phyloP scores from a whole-genome alignment of 768 basidiomycete genomes.

The Lentinula detonsa region DNA sequence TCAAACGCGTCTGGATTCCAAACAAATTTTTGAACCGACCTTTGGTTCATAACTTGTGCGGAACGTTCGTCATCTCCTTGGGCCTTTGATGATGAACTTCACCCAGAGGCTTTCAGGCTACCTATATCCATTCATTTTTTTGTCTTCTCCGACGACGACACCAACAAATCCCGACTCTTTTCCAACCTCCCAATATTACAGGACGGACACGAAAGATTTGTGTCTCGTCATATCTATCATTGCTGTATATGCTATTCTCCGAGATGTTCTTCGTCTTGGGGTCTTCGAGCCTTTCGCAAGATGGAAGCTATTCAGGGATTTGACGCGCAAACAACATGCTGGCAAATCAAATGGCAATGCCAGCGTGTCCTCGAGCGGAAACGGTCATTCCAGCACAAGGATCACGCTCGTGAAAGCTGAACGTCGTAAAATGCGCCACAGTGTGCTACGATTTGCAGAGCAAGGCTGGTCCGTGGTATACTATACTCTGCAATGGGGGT shows the following conservation, averaged over 20 bases:
- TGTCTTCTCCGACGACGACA: constrained; percentile 60
- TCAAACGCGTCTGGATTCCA: background rate
- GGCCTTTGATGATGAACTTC: background rate
- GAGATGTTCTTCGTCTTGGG: constrained; percentile 70
- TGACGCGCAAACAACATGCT: constrained; percentile 18
- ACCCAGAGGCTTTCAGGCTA: constrained; percentile 38
- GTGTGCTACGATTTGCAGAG: constrained; percentile 85
- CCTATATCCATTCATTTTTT: constrained; percentile 62
- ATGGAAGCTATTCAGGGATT: constrained; percentile 61
- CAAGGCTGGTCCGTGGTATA: constrained; percentile 91
- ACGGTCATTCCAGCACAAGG: constrained; percentile 9
- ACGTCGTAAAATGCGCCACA: constrained; percentile 57
- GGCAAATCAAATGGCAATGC: constrained; percentile 21
- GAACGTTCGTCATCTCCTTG: background rate
- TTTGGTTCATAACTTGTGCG: background rate
- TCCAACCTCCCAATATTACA: constrained; percentile 63
- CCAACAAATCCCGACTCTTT: constrained; percentile 68
- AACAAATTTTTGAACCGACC: background rate
- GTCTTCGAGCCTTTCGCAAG: constrained; percentile 78
- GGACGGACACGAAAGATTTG: constrained; percentile 68
- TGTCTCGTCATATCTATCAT: constrained; percentile 80
- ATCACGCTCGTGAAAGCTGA: constrained; percentile 17
- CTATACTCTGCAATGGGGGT: constrained; percentile 67
- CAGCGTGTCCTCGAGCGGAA: constrained; percentile 22
- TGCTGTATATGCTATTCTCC: constrained; percentile 77